These are phyloP conservation scores for Cynanchum wilfordii DNA, from an alignment of 257 asterid genomes.

Conservation along the genomic window DNA sequence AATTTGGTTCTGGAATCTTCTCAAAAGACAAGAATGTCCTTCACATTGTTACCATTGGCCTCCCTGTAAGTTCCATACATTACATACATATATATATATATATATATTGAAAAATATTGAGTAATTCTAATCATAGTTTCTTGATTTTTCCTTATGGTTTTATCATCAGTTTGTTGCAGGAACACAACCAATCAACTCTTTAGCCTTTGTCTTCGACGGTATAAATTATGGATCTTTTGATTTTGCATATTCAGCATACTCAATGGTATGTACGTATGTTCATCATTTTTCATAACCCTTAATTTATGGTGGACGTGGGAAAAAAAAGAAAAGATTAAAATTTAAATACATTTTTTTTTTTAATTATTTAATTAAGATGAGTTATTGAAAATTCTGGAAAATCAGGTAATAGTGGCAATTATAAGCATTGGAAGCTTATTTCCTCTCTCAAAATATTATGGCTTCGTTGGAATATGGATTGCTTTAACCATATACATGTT, in stretches of 20 bases:
- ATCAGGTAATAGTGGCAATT: constrained; percentile 60
- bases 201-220: constrained; percentile 89
- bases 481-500: constrained; percentile 63
- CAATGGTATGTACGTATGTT: constrained; percentile 47
- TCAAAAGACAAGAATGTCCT: constrained; percentile 62
- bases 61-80: constrained; percentile 48
- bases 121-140: not conserved
- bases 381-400: not conserved
- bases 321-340: too few species aligned
- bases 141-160: not conserved
- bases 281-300: too few species aligned
- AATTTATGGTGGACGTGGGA: too few species aligned
- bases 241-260: constrained; percentile 84
- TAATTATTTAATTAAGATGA: too few species aligned
- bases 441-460: constrained; percentile 39
- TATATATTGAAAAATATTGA: not conserved
- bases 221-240: constrained; percentile 93
- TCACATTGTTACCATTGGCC: constrained; percentile 50
- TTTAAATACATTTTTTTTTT: too few species aligned
- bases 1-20: constrained; percentile 78
- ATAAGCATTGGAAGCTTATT: constrained; percentile 49
- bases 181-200: constrained; percentile 76
- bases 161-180: constrained; percentile 78
- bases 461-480: constrained; percentile 65
- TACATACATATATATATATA: too few species aligned